Evolutionary conservation across 78 protist genomes (phyloP), one percentile per base, ranked within the genome.

Genomic region (Guillardia theta): DNA sequence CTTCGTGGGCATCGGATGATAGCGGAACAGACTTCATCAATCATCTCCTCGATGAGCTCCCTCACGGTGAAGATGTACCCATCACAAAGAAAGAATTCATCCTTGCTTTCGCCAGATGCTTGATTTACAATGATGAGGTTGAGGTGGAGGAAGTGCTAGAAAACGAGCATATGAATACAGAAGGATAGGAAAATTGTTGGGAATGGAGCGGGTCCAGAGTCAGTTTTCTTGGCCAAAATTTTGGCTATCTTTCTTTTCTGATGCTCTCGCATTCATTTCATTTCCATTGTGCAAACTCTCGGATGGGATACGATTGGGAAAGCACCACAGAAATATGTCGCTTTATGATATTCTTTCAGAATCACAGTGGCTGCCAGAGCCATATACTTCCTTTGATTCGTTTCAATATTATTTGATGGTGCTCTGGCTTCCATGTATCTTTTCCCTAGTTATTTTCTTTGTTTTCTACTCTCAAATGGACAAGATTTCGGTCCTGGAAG

Each of bases 301-400:
- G 62, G 62, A 53, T n/a, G n/a, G n/a, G n/a, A n/a, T n/a, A n/a
- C n/a, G n/a, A n/a, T n/a, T n/a, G n/a, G n/a, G n/a, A n/a, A n/a
- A n/a, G n/a, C n/a, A n/a, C n/a, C n/a, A n/a, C n/a, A n/a, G n/a
- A n/a, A n/a, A n/a, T n/a, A n/a, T n/a, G n/a, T n/a, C n/a, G n/a
- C n/a, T n/a, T n/a, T n/a, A n/a, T n/a, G n/a, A n/a, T n/a, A n/a
- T n/a, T n/a, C n/a, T n/a, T n/a, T n/a, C n/a, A n/a, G n/a, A n/a
- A n/a, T n/a, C n/a, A n/a, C 83, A 70, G 83, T 70, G 83, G 83
- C 83, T 70, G 83, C 83, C 83, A 1, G 33, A 36, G 41, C 83
- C 83, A 24, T 70, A 33, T 24, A 33, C 83, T 6, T 22, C 83
- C 45, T 70, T 70, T 24, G 83, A 70, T 43, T 36, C 6, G 10